Evolutionary conservation across 2,329 filamentous ascomycete genomes (phyloP).

Genomic region (Colletotrichum euphorbiae): DNA sequence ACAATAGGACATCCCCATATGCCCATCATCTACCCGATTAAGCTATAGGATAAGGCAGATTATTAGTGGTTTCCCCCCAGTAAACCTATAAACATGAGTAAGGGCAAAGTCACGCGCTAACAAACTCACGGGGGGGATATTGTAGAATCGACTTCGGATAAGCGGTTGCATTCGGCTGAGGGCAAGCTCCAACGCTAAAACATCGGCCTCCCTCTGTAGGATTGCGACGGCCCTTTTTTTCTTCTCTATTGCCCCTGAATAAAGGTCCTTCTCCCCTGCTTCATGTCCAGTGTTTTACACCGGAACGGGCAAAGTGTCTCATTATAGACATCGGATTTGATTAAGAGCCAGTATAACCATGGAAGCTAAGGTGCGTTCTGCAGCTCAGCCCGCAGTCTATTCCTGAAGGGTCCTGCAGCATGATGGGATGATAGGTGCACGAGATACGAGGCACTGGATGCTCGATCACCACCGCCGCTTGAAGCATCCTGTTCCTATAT

Average conservation of each 20-base stretch:
- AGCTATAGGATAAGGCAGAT: too few species aligned
- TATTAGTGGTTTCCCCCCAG: too few species aligned
- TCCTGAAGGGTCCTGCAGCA: neutral
- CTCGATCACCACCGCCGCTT: neutral
- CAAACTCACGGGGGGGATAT: too few species aligned
- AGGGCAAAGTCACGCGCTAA: too few species aligned
- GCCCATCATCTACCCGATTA: too few species aligned
- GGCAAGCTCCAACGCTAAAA: slow-evolving; percentile 5
- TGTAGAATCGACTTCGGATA: slow-evolving; percentile 17
- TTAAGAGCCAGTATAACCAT: neutral
- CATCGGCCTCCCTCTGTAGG: neutral
- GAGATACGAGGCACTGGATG: neutral
- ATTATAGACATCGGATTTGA: neutral
- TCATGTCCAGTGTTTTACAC: neutral
- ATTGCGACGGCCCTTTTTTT: slow-evolving; percentile 2
- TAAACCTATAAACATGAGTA: too few species aligned
- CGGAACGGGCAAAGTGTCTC: slow-evolving; percentile 15
- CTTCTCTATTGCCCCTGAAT: slow-evolving; percentile 28
- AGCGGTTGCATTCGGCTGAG: slow-evolving; percentile 1
- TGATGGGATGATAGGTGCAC: slow-evolving; percentile 21
- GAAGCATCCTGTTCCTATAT: neutral
- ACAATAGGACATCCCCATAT: too few species aligned
- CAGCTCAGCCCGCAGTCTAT: neutral
- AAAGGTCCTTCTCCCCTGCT: neutral
- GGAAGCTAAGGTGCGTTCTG: neutral